phyloP scores from a whole-genome alignment of 257 asterid genomes.

The Gentiana straminea region DNA sequence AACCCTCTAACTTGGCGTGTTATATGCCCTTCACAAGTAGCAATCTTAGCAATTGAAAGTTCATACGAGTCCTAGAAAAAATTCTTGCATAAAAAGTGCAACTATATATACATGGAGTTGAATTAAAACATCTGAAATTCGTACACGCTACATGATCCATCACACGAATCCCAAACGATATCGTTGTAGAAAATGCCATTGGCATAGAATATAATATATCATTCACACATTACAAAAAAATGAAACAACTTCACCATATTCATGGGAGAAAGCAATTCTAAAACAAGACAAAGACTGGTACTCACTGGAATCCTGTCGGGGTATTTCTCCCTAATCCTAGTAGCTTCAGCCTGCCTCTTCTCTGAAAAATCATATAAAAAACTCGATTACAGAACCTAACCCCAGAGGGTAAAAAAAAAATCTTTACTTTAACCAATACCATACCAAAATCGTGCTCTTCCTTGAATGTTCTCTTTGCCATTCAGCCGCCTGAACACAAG shows the following conservation, averaged over 20 bases:
- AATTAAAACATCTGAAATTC: not conserved
- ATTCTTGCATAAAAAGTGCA: too few species aligned
- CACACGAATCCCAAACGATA: not conserved
- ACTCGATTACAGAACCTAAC: not conserved
- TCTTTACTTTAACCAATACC: constrained; percentile 11
- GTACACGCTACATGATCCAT: not conserved
- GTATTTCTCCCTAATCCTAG: constrained; percentile 64
- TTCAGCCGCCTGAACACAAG: constrained; percentile 19
- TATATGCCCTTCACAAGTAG: too few species aligned
- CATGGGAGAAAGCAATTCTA: not conserved
- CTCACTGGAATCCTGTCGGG: constrained; percentile 71
- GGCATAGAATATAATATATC: not conserved
- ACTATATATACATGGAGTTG: too few species aligned
- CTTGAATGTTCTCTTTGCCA: constrained; percentile 59
- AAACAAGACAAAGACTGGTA: constrained; percentile 2
- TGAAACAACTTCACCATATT: not conserved
- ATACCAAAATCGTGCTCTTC: constrained; percentile 58
- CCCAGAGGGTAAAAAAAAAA: constrained; percentile 3
- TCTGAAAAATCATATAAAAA: constrained; percentile 14
- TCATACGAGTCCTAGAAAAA: too few species aligned
- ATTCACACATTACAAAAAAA: not conserved
- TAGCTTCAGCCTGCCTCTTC: constrained; percentile 67
- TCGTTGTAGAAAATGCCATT: not conserved
- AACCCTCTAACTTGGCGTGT: too few species aligned
- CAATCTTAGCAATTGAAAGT: too few species aligned